Percentiles rank a stretch among this genome's conserved stretches.
Conservation (phyloP, 2,329 filamentous ascomycete species). For the Nemania bipapillata region DNA sequence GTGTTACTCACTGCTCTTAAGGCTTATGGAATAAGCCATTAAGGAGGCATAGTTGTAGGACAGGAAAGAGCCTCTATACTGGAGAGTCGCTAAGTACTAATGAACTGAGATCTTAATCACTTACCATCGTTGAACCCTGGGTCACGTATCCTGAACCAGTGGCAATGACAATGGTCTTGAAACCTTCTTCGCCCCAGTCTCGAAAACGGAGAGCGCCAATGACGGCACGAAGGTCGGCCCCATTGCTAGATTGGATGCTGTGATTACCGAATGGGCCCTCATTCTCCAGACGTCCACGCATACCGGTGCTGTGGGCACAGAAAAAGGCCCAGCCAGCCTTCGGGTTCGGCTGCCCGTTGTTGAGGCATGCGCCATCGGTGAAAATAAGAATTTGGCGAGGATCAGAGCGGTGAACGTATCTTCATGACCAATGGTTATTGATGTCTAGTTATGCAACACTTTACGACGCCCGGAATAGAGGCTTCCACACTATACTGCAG, state of each 20-base stretch:
- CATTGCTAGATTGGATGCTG: constrained; percentile 59
- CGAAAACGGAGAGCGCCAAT: constrained; percentile 61
- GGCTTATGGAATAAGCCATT: too few species aligned
- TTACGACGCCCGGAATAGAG: not conserved
- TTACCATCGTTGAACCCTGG: constrained; percentile 54
- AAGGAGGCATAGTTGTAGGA: not conserved
- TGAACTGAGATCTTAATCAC: not conserved
- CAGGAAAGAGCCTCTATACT: not conserved
- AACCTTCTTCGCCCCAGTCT: constrained; percentile 58
- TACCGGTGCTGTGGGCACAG: constrained; percentile 42
- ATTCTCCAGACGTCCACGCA: constrained; percentile 58
- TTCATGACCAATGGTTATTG: constrained; percentile 16
- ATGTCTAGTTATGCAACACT: not conserved
- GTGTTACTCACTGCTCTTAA: not conserved
- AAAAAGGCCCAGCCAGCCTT: constrained; percentile 57
- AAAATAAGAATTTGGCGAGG: constrained; percentile 54
- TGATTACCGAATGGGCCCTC: constrained; percentile 56
- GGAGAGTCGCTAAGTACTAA: not conserved
- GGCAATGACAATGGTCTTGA: constrained; percentile 60
- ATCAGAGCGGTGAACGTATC: constrained; percentile 52
- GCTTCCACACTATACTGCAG: not conserved
- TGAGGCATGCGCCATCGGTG: constrained; percentile 59
- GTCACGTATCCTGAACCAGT: constrained; percentile 65
- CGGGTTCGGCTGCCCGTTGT: constrained; percentile 55
- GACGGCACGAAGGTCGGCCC: constrained; percentile 66